Evolutionary conservation across 108 stramenopile genomes (phyloP).

Genomic region (Cyclotella cryptica): DNA sequence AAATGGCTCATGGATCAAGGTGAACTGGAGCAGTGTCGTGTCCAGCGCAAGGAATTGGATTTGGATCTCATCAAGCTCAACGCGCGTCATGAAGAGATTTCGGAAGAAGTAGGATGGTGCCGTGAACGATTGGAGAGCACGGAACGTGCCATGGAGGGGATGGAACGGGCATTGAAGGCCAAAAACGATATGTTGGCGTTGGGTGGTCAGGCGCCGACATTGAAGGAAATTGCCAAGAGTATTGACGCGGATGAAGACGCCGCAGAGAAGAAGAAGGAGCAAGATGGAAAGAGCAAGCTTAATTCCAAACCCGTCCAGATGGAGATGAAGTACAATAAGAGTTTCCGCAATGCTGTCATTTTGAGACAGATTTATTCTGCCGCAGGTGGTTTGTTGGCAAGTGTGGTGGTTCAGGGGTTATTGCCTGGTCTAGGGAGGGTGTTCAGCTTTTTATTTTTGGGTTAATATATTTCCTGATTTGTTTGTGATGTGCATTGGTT

Average conservation of each 20-base stretch:
- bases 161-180: slow-evolving; percentile 46
- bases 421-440: slow-evolving; percentile 39
- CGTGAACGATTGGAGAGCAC: slow-evolving; percentile 41
- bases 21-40: slow-evolving; percentile 42
- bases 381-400: slow-evolving; percentile 34
- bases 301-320: slow-evolving; percentile 27
- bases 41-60: slow-evolving; percentile 24
- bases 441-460: slow-evolving; percentile 31
- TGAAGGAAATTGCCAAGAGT: slow-evolving; percentile 33
- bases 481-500: neutral
- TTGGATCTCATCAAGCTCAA: slow-evolving; percentile 17
- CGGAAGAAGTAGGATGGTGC: slow-evolving; percentile 50
- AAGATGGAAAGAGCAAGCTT: slow-evolving; percentile 15
- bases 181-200: slow-evolving; percentile 1
- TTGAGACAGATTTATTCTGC: slow-evolving; percentile 49
- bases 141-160: slow-evolving; percentile 42
- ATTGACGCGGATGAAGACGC: slow-evolving; percentile 25
- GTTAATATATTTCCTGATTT: neutral
- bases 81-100: slow-evolving; percentile 17
- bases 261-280: slow-evolving; percentile 14
- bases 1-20: slow-evolving; percentile 32
- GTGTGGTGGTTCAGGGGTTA: slow-evolving; percentile 34
- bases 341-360: slow-evolving; percentile 45
- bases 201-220: neutral
- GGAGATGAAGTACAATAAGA: slow-evolving; percentile 55